Evolutionary conservation across 192 early-diverging fungal genomes (phyloP), one percentile per base, ranked within the genome.

Genomic region (Backusella psychrophila): DNA sequence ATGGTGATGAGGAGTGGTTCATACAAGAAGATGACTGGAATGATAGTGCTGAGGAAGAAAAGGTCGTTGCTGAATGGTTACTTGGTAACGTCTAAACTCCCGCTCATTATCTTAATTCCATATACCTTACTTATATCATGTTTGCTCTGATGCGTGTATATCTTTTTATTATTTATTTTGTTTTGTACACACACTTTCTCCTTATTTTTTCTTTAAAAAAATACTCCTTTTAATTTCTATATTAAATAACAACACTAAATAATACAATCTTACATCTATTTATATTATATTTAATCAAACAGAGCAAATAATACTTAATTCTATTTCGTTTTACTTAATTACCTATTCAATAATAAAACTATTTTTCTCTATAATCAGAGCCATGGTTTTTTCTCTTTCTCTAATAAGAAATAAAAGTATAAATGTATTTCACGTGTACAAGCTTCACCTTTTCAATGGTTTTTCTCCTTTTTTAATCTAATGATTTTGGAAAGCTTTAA

Each of bases 21-120:
- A 71, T 71, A 31, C 26, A 71, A 71, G 70, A 71, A 49, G 70
- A 71, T 19, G 70, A 71, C 4, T 71, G 70, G 70, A 44, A 71
- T 26, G 70, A 71, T 19, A 41, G 29, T 17, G 26, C 14, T 46
- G 70, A 71, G 49, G 70, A 71, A 33, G 70, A 71, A 31, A 71
- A 34, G 15, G 14, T 26, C 1, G 44, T 71, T 44, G 70, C 70
- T 33, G 70, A 71, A 71, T 71, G 70, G 70, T 71, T 71, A 71
- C 42, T 71, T 29, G 70, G 70, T 31, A 71, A 44, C 49, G 15
- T 49, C 23, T 71, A 49, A 71, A 68, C 33, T 63, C 56, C 26
- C 21, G 19, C n/a, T 1, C 52, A 19, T n/a, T 56, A 6, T 56
- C 9, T 21, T 56, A 21, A 19, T 21, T 53, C 49, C 8, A 56